phyloP scores from a whole-genome alignment of 148 eudicot genomes.

The Arbutus unedo region DNA sequence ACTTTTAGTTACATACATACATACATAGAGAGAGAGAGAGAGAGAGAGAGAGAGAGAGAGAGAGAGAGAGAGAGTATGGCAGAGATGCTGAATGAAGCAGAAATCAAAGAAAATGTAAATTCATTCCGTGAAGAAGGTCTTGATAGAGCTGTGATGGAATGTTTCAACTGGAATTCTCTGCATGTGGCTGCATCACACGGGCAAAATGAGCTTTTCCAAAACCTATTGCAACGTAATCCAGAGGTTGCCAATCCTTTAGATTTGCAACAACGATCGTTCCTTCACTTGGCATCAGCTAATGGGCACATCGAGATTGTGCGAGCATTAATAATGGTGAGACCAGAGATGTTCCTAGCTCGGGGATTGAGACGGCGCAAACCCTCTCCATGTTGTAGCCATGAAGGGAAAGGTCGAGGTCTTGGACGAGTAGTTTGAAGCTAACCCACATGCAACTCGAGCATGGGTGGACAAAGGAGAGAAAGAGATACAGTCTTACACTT shows the following conservation, averaged over 20 bases:
- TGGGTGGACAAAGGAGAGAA: conserved; percentile 13
- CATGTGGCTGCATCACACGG: background rate
- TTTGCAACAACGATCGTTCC: conserved; percentile 16
- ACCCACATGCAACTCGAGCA: conserved; percentile 24
- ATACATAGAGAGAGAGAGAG: no score
- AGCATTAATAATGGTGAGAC: conserved; percentile 1
- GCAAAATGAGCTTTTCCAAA: background rate
- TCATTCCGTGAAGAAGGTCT: background rate
- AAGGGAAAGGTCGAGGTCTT: conserved; percentile 27
- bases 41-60: conserved; percentile 1
- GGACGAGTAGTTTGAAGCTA: conserved; percentile 13
- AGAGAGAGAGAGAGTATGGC: background rate
- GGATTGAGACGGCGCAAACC: conserved; percentile 36
- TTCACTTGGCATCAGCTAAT: conserved; percentile 35
- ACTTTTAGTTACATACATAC: no score
- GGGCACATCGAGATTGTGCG: conserved; percentile 30
- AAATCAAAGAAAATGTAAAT: background rate
- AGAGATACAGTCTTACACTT: conserved; percentile 28
- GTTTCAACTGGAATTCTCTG: background rate
- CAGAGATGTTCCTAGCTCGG: conserved; percentile 28
- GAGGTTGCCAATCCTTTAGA: background rate
- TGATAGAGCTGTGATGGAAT: background rate
- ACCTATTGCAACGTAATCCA: background rate
- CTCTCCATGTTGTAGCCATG: conserved; percentile 36
- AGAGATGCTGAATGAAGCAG: background rate